phyloP scores from a whole-genome alignment of 129 eudicot genomes.

The Helichrysum umbraculigerum region DNA sequence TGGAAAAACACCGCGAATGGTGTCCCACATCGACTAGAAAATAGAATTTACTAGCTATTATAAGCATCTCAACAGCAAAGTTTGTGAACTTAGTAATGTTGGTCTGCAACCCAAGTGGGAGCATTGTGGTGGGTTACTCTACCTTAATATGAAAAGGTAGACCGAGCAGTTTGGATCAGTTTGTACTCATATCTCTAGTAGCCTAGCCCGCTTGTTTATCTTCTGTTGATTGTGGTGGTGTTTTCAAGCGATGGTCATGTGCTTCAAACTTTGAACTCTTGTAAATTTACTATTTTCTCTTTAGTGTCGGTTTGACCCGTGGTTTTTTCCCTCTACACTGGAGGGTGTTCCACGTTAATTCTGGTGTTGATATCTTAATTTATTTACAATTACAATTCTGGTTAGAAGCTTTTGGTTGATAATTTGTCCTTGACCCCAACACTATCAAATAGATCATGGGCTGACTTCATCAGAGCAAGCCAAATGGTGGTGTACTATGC shows the following conservation, averaged over 20 bases:
- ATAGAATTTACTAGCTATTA: too few relatives aligned
- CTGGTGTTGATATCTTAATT: background rate
- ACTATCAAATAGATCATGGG: too few relatives aligned
- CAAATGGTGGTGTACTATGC: too few relatives aligned
- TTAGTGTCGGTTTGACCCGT: background rate
- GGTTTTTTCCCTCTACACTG: background rate
- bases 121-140: too few relatives aligned
- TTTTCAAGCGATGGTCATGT: background rate
- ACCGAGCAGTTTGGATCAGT: background rate
- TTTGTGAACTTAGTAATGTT: too few relatives aligned
- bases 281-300: background rate
- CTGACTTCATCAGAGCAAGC: too few relatives aligned
- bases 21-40: too few relatives aligned
- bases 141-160: too few relatives aligned
- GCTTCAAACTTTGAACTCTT: background rate
- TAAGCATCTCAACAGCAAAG: too few relatives aligned
- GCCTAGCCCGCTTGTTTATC: background rate
- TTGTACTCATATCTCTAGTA: background rate
- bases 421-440: background rate
- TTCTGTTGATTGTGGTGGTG: background rate
- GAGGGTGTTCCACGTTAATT: slow-evolving; percentile 2
- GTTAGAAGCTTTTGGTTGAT: background rate
- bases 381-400: background rate
- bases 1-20: too few relatives aligned
- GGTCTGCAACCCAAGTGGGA: too few relatives aligned